Evolutionary conservation across 2,329 filamentous ascomycete species (phyloP), one percentile per base, ranked within the genome.

Genomic region (Endocalyx cinctus): DNA sequence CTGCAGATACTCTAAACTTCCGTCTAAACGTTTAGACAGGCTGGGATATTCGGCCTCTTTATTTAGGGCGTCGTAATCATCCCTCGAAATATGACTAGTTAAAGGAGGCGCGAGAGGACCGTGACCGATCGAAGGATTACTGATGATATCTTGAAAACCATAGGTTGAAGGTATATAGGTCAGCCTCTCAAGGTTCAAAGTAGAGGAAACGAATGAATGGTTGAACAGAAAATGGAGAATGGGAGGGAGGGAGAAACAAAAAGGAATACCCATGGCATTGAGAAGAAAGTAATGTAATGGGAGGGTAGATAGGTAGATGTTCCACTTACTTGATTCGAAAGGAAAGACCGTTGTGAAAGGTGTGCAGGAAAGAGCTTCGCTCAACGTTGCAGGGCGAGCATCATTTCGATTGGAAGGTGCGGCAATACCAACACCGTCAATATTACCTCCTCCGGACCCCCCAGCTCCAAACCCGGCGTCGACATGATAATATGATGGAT

Each of bases 281-380:
- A 25, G 31, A 34, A 37, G 25, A 33, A 27, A n/a, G n/a, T n/a
- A n/a, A n/a, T n/a, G 20, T 23, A 8, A 23, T 23, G 26, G 17
- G 8, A 30, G 12, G 27, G 16, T 27, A 45, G 31, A 34, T 26
- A 19, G 17, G 40, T 34, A 41, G 36, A 38, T 17, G 13, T 33
- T n/a, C 40, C 35, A 52, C 68, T 43, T 61, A 88, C 86, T 79
- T 46, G 84, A 75, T 57, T 84, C 77, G 58, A 90, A 87, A 3
- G 86, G 85, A 33, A 86, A 72, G 30, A 89, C 82, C 4, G 84
- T 87, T 30, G 82, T 85, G 55, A 90, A 82, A 16, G 87, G 86
- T 32, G 85, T 86, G 60, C 81, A 89, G n/a, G 84, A 83, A 28
- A 92, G 68, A 18, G 85, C 85, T 53, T 92, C 84, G 36, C 82